A percentile compares a stretch with the other conserved stretches of the same genome.
These are phyloP conservation scores for Penicillium mononematosum DNA, from an alignment of 495 filamentous ascomycete species.

Conservation along the genomic window DNA sequence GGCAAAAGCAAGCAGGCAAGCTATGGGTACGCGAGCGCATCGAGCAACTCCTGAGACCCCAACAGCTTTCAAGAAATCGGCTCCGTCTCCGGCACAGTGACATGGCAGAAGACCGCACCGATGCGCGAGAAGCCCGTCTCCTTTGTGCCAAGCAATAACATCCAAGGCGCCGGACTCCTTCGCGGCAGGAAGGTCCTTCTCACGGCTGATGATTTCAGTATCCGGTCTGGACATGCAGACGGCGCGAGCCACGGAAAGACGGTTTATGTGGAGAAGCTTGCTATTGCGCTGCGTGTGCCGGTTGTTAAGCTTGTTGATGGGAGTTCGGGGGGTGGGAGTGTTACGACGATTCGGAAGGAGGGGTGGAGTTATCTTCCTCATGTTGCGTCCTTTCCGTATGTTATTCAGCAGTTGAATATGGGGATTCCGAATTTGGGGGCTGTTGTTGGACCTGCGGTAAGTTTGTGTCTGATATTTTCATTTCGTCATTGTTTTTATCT, in stretches of 20 bases:
- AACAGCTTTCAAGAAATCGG: conserved; percentile 57
- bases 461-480: conserved; percentile 9
- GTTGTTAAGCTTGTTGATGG: conserved; percentile 65
- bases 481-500: neutral
- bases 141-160: conserved; percentile 56
- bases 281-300: conserved; percentile 51
- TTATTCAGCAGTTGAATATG: conserved; percentile 57
- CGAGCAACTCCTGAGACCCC: conserved; percentile 52
- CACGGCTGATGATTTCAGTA: conserved; percentile 64
- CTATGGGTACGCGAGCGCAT: conserved; percentile 65
- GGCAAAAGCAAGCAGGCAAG: conserved; percentile 62
- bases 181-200: conserved; percentile 54
- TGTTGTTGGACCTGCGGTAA: conserved; percentile 57
- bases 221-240: conserved; percentile 62
- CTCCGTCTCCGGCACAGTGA: conserved; percentile 57
- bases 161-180: conserved; percentile 50
- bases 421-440: conserved; percentile 64
- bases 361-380: conserved; percentile 59
- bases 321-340: conserved; percentile 59
- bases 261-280: conserved; percentile 57
- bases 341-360: conserved; percentile 54
- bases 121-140: conserved; percentile 49
- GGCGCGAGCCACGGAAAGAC: conserved; percentile 58
- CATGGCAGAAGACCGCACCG: conserved; percentile 51
- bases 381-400: conserved; percentile 48